Conservation (phyloP, 371 early-diverging fungal genomes). For the Mortierella sp. region DNA sequence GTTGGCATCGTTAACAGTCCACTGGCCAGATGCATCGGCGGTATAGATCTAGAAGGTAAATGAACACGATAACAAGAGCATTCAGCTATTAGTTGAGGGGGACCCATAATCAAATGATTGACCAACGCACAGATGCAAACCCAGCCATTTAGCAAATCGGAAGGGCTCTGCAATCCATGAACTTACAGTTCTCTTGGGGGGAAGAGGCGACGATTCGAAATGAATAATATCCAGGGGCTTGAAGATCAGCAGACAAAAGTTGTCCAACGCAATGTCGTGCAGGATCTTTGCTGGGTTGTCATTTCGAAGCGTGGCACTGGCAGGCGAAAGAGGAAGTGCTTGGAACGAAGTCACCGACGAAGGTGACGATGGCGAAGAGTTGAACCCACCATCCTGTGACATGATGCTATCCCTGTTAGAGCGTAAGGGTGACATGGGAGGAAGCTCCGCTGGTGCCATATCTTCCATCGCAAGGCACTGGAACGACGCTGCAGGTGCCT, state of each 20-base stretch:
- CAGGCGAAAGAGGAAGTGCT: slow-evolving; percentile 19
- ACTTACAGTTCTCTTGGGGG: slow-evolving; percentile 65
- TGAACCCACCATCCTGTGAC: slow-evolving; percentile 45
- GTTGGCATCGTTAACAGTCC: slow-evolving; percentile 45
- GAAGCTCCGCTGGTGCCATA: slow-evolving; percentile 40
- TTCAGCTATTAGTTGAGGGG: too few species aligned
- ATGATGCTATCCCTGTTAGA: slow-evolving; percentile 40
- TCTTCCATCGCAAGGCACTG: slow-evolving; percentile 66
- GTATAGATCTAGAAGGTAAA: slow-evolving; percentile 55
- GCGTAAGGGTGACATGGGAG: not conserved
- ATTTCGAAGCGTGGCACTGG: slow-evolving; percentile 11
- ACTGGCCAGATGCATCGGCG: slow-evolving; percentile 47
- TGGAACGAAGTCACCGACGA: slow-evolving; percentile 47
- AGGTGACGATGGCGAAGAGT: slow-evolving; percentile 46
- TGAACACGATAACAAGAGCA: too few species aligned
- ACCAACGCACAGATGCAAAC: too few species aligned
- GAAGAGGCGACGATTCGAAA: slow-evolving; percentile 62
- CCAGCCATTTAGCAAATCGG: too few species aligned
- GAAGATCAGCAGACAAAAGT: slow-evolving; percentile 78
- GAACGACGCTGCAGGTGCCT: slow-evolving; percentile 59
- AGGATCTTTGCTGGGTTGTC: slow-evolving; percentile 54
- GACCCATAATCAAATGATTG: too few species aligned
- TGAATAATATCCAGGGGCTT: slow-evolving; percentile 75
- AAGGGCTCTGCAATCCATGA: too few species aligned
- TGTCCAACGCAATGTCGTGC: slow-evolving; percentile 79